These are phyloP conservation scores for Buxus sempervirens DNA, from an alignment of 164 flowering plant species.

Conservation along the genomic window DNA sequence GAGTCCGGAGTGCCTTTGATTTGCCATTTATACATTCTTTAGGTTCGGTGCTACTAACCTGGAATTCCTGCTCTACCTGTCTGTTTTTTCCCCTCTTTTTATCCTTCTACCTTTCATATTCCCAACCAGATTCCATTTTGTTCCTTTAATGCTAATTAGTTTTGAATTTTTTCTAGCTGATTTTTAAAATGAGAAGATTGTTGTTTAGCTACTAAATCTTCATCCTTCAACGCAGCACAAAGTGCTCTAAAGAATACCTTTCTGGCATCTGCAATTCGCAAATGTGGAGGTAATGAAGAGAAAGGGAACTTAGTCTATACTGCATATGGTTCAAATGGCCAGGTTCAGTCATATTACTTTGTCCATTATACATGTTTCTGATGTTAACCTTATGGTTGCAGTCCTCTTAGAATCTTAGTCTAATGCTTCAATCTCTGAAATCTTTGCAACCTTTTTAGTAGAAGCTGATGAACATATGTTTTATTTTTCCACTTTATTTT, in stretches of 20 bases:
- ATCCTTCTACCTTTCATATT: too few species aligned
- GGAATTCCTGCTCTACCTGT: too few species aligned
- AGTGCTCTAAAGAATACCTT: conserved; percentile 69
- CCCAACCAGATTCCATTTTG: too few species aligned
- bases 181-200: not conserved
- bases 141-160: not conserved
- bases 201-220: conserved; percentile 4
- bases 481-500: too few species aligned
- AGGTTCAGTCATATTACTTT: conserved; percentile 38
- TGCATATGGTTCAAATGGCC: conserved; percentile 91
- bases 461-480: too few species aligned
- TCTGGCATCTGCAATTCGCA: conserved; percentile 79
- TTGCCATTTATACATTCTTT: not conserved
- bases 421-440: too few species aligned
- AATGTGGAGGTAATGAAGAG: conserved; percentile 93
- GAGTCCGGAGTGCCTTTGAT: too few species aligned
- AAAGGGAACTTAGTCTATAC: conserved; percentile 68
- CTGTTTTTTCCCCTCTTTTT: too few species aligned
- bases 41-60: not conserved
- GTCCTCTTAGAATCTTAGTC: too few species aligned
- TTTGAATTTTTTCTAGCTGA: not conserved
- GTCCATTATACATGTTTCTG: too few species aligned
- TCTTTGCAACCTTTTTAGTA: too few species aligned
- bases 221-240: conserved; percentile 55
- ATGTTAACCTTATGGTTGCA: too few species aligned